Percentiles rank a stretch among this genome's conserved stretches.
phyloP scores from a whole-genome alignment of 495 filamentous ascomycete genomes.

The Lasiosphaeria ovina region DNA sequence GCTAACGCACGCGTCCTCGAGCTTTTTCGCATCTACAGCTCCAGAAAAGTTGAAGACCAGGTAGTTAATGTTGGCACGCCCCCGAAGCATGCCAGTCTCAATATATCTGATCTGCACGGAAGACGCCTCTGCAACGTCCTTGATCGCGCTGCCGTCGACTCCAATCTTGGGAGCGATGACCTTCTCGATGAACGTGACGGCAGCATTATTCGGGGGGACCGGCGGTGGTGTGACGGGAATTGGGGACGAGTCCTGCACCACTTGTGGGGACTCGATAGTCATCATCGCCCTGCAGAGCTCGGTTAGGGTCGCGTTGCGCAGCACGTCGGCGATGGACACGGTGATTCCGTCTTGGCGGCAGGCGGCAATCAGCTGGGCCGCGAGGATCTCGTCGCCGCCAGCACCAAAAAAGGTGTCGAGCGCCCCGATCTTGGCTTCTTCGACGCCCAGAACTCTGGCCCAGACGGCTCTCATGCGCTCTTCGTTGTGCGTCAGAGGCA shows the following conservation, averaged over 20 bases:
- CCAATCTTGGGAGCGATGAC: constrained; percentile 38
- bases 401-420: constrained; percentile 44
- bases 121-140: constrained; percentile 44
- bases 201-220: constrained; percentile 12
- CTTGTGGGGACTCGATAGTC: constrained; percentile 16
- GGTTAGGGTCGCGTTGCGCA: constrained; percentile 35
- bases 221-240: constrained; percentile 12
- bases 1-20: constrained; percentile 42
- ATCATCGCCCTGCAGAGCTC: constrained; percentile 39
- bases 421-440: constrained; percentile 38
- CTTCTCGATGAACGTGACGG: constrained; percentile 28
- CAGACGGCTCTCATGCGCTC: constrained; percentile 44
- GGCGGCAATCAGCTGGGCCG: constrained; percentile 38
- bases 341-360: constrained; percentile 38
- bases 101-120: constrained; percentile 44
- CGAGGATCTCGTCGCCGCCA: constrained; percentile 44
- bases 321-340: constrained; percentile 39
- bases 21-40: constrained; percentile 37
- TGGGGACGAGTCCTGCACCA: constrained; percentile 11
- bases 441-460: constrained; percentile 39
- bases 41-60: constrained; percentile 44
- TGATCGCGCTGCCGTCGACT: constrained; percentile 34
- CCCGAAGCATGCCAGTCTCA: constrained; percentile 45
- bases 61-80: constrained; percentile 43
- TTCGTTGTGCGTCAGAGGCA: constrained; percentile 43